These are phyloP conservation scores for Calonectria honghensis DNA, from an alignment of 2,329 filamentous ascomycete species.

Conservation along the genomic window DNA sequence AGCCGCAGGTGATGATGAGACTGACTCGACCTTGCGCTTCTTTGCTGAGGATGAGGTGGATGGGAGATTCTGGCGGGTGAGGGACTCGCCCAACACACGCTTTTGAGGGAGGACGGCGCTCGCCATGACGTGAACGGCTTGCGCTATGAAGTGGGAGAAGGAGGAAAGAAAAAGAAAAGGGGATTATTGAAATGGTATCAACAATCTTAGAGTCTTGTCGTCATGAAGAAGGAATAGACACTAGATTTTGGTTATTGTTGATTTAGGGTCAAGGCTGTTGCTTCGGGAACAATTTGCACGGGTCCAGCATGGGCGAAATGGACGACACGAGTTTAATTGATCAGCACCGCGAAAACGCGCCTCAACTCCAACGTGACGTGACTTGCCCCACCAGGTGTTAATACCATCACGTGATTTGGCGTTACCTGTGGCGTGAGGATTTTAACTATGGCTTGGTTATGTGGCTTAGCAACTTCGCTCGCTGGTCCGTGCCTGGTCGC, in stretches of 20 bases:
- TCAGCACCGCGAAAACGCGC: conserved; percentile 57
- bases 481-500: conserved; percentile 42
- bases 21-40: conserved; percentile 86
- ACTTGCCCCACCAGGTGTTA: conserved; percentile 56
- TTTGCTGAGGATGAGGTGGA: conserved; percentile 78
- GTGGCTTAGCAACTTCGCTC: background rate
- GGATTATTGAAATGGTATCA: conserved; percentile 19
- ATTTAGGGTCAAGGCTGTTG: conserved; percentile 29
- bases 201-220: conserved; percentile 34
- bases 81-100: conserved; percentile 82
- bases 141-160: conserved; percentile 36
- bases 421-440: conserved; percentile 2
- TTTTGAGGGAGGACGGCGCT: conserved; percentile 78
- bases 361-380: conserved; percentile 61
- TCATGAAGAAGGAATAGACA: conserved; percentile 43
- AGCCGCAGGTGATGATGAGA: conserved; percentile 72
- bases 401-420: conserved; percentile 58
- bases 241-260: conserved; percentile 36
- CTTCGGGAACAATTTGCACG: conserved; percentile 42
- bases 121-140: conserved; percentile 64
- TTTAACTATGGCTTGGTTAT: conserved; percentile 19
- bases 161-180: conserved; percentile 12
- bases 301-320: conserved; percentile 44
- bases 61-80: conserved; percentile 76
- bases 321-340: conserved; percentile 57